Evolutionary conservation across 164 flowering plant species (phyloP).

Genomic region (Nymphaea colorata): DNA sequence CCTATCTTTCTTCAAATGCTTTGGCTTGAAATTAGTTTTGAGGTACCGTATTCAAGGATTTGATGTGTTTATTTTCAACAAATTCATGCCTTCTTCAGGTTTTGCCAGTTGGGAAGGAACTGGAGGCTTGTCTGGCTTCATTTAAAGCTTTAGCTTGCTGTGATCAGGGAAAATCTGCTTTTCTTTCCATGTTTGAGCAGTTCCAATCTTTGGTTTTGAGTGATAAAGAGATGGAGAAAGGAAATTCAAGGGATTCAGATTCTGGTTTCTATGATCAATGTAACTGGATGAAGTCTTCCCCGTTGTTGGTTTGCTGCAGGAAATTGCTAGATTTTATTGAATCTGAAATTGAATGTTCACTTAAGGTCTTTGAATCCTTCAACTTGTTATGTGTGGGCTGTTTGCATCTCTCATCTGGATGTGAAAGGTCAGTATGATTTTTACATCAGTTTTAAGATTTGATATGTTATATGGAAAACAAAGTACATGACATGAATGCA

Average conservation of each 20-base stretch:
- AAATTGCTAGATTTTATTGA: conserved; percentile 38
- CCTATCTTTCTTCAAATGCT: no score
- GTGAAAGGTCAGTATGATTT: conserved; percentile 46
- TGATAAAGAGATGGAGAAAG: conserved; percentile 20
- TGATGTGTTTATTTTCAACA: no score
- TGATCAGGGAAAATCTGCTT: conserved; percentile 47
- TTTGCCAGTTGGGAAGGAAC: conserved; percentile 79
- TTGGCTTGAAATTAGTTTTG: no score
- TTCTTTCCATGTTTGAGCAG: conserved; percentile 21
- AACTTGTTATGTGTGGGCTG: conserved; percentile 35
- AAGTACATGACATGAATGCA: no score
- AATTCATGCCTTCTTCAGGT: conserved; percentile 23
- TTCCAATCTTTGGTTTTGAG: conserved; percentile 17
- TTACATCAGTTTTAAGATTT: background rate
- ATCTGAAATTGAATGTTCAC: conserved; percentile 26
- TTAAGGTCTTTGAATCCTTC: conserved; percentile 41
- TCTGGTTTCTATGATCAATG: conserved; percentile 13
- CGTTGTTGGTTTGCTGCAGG: conserved; percentile 63
- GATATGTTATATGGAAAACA: background rate
- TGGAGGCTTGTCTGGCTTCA: conserved; percentile 51
- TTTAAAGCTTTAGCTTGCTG: conserved; percentile 48
- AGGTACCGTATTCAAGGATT: no score
- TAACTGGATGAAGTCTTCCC: conserved; percentile 45
- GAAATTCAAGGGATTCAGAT: conserved; percentile 19
- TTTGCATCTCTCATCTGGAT: conserved; percentile 44